Conservation (phyloP, 1,284 basidiomycete genomes). For the Malassezia sp. region DNA sequence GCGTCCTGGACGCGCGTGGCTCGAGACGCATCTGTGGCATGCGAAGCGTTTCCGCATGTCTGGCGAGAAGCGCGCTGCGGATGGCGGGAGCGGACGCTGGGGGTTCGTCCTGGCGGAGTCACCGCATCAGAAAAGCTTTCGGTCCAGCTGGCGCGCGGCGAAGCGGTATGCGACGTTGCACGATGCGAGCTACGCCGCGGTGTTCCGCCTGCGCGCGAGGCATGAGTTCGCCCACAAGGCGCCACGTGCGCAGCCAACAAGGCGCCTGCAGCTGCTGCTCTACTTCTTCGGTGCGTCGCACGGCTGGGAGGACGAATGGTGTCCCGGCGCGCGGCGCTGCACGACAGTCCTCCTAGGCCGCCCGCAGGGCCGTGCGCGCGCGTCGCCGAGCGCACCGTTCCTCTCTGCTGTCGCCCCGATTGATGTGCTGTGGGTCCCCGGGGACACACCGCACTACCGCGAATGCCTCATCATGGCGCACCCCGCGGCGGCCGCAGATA, state of each 20-base stretch:
- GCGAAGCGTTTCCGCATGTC: slow-evolving; percentile 44
- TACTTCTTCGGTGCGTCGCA: slow-evolving; percentile 5
- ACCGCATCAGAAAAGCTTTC: slow-evolving; percentile 36
- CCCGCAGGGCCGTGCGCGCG: neutral
- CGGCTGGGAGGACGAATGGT: slow-evolving; percentile 13
- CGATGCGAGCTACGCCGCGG: slow-evolving; percentile 33
- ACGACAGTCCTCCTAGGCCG: slow-evolving; percentile 2
- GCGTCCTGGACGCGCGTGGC: slow-evolving; percentile 26
- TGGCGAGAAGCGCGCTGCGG: slow-evolving; percentile 24
- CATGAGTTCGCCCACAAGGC: neutral
- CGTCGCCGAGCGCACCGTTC: neutral
- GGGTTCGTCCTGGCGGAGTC: slow-evolving; percentile 38
- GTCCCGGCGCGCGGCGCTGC: slow-evolving; percentile 3
- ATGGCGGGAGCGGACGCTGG: slow-evolving; percentile 21
- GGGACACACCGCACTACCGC: slow-evolving; percentile 4
- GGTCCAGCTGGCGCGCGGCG: slow-evolving; percentile 27
- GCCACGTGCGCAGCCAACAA: slow-evolving; percentile 3
- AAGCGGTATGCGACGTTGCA: slow-evolving; percentile 22
- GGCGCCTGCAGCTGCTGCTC: slow-evolving; percentile 11
- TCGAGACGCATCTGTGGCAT: slow-evolving; percentile 46
- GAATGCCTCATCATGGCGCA: slow-evolving; percentile 24
- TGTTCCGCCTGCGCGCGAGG: slow-evolving; percentile 21
- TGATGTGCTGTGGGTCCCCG: slow-evolving; percentile 7
- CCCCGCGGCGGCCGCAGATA: slow-evolving; percentile 22
- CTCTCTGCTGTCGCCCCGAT: slow-evolving; percentile 7